phyloP scores from a whole-genome alignment of 2,329 filamentous ascomycete species.

The Bipolaris bicolor region DNA sequence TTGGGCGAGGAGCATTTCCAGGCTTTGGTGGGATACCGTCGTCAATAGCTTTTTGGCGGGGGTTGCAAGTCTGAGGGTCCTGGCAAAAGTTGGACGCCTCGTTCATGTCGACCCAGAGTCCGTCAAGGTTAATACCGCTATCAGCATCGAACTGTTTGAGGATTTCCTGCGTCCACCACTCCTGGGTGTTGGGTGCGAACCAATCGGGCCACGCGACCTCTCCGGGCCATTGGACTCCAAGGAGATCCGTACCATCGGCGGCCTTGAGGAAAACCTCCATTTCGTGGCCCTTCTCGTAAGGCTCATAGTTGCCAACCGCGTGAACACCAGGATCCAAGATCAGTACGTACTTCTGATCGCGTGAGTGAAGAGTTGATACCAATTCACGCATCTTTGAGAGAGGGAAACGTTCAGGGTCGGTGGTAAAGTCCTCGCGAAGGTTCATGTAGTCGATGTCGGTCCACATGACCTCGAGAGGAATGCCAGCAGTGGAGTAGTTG shows the following conservation, averaged over 20 bases:
- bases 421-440: constrained; percentile 64
- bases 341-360: constrained; percentile 73
- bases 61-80: constrained; percentile 54
- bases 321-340: constrained; percentile 72
- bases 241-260: constrained; percentile 61
- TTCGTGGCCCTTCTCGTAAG: constrained; percentile 67
- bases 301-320: constrained; percentile 59
- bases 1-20: constrained; percentile 58
- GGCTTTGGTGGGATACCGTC: constrained; percentile 65
- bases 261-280: constrained; percentile 61
- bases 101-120: constrained; percentile 64
- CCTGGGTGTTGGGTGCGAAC: constrained; percentile 69
- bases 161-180: constrained; percentile 75
- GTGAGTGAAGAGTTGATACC: constrained; percentile 68
- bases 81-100: constrained; percentile 49
- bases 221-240: constrained; percentile 79
- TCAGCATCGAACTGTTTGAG: constrained; percentile 66
- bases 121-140: constrained; percentile 75
- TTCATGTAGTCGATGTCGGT: constrained; percentile 76
- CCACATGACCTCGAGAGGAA: constrained; percentile 76
- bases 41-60: constrained; percentile 44
- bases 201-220: constrained; percentile 76
- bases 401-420: constrained; percentile 69
- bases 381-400: constrained; percentile 68
- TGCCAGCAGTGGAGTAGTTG: constrained; percentile 69